Evolutionary conservation across 1,284 basidiomycete genomes (phyloP).

Genomic region (Tilletia setariae): DNA sequence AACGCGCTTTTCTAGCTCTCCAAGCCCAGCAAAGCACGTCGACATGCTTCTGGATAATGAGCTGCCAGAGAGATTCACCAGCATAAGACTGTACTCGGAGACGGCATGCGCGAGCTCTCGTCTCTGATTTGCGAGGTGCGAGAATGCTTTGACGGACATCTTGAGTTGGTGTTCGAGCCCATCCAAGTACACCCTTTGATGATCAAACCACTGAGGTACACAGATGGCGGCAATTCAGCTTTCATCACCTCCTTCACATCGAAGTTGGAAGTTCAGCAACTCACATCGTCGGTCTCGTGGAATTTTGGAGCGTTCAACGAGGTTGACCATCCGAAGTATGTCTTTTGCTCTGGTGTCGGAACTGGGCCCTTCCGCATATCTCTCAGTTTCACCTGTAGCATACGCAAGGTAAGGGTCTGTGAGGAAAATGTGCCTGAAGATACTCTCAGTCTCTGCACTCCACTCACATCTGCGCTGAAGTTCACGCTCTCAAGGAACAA

Average conservation of each 20-base stretch:
- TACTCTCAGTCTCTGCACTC: too few species aligned
- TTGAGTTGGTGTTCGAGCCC: slow-evolving; percentile 84
- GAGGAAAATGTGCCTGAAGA: too few species aligned
- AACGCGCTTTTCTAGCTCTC: slow-evolving; percentile 46
- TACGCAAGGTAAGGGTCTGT: slow-evolving; percentile 59
- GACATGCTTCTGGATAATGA: slow-evolving; percentile 52
- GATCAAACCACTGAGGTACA: slow-evolving; percentile 77
- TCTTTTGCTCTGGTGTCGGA: slow-evolving; percentile 51
- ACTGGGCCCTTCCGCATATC: slow-evolving; percentile 54
- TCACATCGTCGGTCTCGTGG: slow-evolving; percentile 84
- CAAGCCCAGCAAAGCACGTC: slow-evolving; percentile 53
- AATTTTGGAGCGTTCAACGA: slow-evolving; percentile 68
- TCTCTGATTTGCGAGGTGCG: slow-evolving; percentile 74
- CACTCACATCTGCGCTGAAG: slow-evolving; percentile 52
- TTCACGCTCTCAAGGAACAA: slow-evolving; percentile 56
- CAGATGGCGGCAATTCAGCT: not conserved
- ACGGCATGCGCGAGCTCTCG: slow-evolving; percentile 56
- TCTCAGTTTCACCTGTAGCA: slow-evolving; percentile 65
- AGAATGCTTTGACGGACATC: slow-evolving; percentile 78
- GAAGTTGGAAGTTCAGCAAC: slow-evolving; percentile 22
- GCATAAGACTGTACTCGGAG: slow-evolving; percentile 46
- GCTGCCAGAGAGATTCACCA: slow-evolving; percentile 51
- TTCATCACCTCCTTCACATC: too few species aligned
- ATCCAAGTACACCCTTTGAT: slow-evolving; percentile 79
- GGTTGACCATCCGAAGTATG: slow-evolving; percentile 40